Evolutionary conservation across 192 early-diverging fungal genomes (phyloP).

Genomic region (Entophlyctis luteolus): DNA sequence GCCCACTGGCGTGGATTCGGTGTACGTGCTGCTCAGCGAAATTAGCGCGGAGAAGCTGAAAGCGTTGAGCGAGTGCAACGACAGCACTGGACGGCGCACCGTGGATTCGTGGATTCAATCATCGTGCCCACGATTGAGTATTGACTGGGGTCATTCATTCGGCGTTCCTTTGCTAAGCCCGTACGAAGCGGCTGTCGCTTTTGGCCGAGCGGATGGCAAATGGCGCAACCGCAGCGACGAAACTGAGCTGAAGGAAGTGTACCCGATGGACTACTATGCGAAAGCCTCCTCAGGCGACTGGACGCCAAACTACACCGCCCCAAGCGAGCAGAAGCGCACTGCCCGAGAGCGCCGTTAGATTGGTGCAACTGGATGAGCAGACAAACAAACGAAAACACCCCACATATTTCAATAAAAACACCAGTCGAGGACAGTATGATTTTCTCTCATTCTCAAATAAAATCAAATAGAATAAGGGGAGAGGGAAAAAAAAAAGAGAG

Average conservation of each 20-base stretch:
- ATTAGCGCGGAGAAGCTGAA: conserved; percentile 91
- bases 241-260: conserved; percentile 39
- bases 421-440: too few relatives aligned
- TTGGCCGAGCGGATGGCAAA: conserved; percentile 76
- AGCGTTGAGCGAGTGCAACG: conserved; percentile 78
- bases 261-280: conserved; percentile 99
- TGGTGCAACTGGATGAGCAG: too few relatives aligned
- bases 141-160: conserved; percentile 99
- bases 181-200: conserved; percentile 88
- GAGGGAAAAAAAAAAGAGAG: too few relatives aligned
- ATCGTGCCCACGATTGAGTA: conserved; percentile 91
- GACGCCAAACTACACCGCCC: conserved; percentile 94
- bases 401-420: too few relatives aligned
- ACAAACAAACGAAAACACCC: too few relatives aligned
- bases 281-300: conserved; percentile 84
- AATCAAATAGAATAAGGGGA: too few relatives aligned
- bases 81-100: not conserved
- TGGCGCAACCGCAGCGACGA: conserved; percentile 27
- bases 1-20: not conserved
- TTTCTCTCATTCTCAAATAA: too few relatives aligned
- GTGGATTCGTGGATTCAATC: conserved; percentile 85
- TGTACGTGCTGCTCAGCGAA: conserved; percentile 81
- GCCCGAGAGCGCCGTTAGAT: too few relatives aligned
- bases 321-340: too few relatives aligned
- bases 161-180: conserved; percentile 85